phyloP scores from a whole-genome alignment of 108 stramenopile species.

The Cyclotella cryptica region DNA sequence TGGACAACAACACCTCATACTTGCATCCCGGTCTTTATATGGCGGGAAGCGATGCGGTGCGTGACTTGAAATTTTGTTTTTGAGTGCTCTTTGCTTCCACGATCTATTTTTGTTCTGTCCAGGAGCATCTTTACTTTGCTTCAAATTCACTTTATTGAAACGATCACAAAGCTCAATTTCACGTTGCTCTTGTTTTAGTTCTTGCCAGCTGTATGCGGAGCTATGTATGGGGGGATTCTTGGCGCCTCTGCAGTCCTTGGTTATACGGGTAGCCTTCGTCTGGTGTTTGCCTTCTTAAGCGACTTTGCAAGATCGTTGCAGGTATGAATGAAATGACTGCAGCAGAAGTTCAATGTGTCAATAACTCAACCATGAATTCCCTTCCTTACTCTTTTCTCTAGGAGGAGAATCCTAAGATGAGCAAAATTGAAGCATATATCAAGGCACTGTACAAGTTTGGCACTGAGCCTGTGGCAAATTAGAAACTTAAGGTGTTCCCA shows the following conservation, averaged over 20 bases:
- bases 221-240: conserved; percentile 65
- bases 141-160: no score
- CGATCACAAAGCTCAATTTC: no score
- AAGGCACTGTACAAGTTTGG: conserved; percentile 20
- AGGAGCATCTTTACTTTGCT: no score
- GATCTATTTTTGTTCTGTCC: not conserved
- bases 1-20: conserved; percentile 67
- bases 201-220: conserved; percentile 60
- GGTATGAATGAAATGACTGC: not conserved
- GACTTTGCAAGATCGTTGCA: conserved; percentile 22
- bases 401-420: conserved; percentile 32
- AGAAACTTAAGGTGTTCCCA: not conserved
- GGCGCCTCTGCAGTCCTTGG: conserved; percentile 37
- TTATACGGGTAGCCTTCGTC: conserved; percentile 2
- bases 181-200: conserved; percentile 3
- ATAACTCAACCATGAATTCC: not conserved
- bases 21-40: conserved; percentile 53
- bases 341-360: not conserved
- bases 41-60: conserved; percentile 53
- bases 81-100: not conserved
- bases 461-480: conserved; percentile 30
- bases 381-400: not conserved
- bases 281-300: conserved; percentile 30
- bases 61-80: not conserved
- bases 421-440: conserved; percentile 20